Percentiles rank a stretch among this genome's conserved stretches.
Conservation (phyloP, 75 land plant genomes). For the Ceratopteris richardii region DNA sequence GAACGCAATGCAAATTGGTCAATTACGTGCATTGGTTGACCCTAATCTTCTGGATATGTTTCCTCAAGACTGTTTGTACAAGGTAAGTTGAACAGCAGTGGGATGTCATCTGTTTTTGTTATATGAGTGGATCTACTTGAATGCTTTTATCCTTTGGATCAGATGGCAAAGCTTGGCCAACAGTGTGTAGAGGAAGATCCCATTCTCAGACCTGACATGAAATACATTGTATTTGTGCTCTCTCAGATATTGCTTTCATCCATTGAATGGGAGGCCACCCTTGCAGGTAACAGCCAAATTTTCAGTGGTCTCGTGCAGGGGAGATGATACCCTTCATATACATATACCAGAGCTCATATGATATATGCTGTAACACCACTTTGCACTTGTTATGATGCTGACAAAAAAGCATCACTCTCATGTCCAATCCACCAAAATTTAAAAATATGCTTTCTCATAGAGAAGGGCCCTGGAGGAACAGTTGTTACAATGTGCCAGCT, state of each 20-base stretch:
- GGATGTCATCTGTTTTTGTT: too few species aligned
- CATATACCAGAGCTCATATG: neutral
- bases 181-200: slow-evolving; percentile 85
- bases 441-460: too few species aligned
- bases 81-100: slow-evolving; percentile 32
- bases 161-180: slow-evolving; percentile 78
- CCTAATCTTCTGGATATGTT: slow-evolving; percentile 55
- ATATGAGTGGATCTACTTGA: too few species aligned
- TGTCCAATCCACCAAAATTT: too few species aligned
- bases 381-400: too few species aligned
- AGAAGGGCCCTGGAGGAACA: too few species aligned
- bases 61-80: slow-evolving; percentile 67
- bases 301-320: slow-evolving; percentile 89
- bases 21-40: slow-evolving; percentile 53
- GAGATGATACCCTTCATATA: slow-evolving; percentile 25
- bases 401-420: too few species aligned
- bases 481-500: too few species aligned
- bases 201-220: slow-evolving; percentile 73
- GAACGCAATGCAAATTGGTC: slow-evolving; percentile 42
- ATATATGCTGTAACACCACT: too few species aligned
- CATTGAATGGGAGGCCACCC: slow-evolving; percentile 82
- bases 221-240: slow-evolving; percentile 58
- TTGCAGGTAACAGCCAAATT: slow-evolving; percentile 81
- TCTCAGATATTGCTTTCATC: slow-evolving; percentile 72
- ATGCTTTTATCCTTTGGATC: too few species aligned